Evolutionary conservation across 352 stramenopile genomes (phyloP), one percentile per base, ranked within the genome.

Genomic region (Paralagenidium karlingii): DNA sequence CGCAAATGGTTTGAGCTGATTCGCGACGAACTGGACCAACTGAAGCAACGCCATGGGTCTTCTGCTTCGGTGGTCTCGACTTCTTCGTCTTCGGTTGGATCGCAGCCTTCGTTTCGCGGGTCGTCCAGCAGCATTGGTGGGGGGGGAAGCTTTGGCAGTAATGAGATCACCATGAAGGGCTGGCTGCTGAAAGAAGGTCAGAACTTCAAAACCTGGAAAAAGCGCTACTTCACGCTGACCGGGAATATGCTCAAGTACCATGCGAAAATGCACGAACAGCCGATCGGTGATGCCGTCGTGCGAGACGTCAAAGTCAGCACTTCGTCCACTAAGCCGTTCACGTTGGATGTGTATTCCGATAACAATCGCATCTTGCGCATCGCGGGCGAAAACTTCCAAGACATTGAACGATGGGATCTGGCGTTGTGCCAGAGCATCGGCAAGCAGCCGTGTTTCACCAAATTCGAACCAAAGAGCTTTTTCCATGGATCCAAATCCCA

Each of bases 181-280:
- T 91, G 74, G 74, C 48, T 91, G 2, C 53, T 61, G 19, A 91
- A 91, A 34, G 74, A 91, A 52, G 77, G 77, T 8, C 73, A 87
- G 47, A 86, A 86, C 43, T 86, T 90, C 50, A 88, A 90, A 68
- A 86, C 65, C 15, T 91, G 77, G 77, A 91, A 91, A 42, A 58
- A 63, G 24, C 68, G 77, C 22, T 88, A 81, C 51, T 84, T 91
- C 60, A 82, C 66, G 34, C 53, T 91, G 6, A 54, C 31, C 0
- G 77, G 65, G 3, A 54, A 49, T 25, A 38, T 63, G 12, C 64
- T 91, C 38, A 69, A 82, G 54, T 91, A 91, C 49, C 55, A 69
- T 40, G 71, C 65, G 2, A 51, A 70, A 9, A 44, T 56, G 5
- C 43, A 43, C 19, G 73, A 87, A 36, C 58, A 62, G 29, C 73